Base-by-base conservation (phyloP, 2,329 filamentous ascomycete genomes). In the Epichloe typhina region DNA sequence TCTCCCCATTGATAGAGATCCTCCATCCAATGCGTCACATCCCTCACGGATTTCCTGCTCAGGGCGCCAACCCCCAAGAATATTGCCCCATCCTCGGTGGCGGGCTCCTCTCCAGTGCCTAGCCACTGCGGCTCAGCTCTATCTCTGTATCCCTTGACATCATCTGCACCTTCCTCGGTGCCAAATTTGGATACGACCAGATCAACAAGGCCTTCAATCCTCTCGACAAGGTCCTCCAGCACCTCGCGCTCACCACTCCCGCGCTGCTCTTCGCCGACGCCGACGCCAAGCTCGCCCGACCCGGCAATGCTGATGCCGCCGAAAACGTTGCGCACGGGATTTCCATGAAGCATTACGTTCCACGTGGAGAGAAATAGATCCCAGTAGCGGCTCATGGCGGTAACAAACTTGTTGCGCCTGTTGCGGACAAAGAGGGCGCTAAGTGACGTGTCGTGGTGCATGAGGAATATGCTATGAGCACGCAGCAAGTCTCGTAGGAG, bases 211-310 rank as follows among this genome's bases (percentile, higher is more conserved):
- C 93, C 93, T 48, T 93, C 84, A 23, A 88, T 86, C 50, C 86
- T 76, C 8, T 75, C 76, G 2, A 88, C 81, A 54, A 95, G 80
- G n/a, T 88, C 88, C 65, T 97, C 91, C 1, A 98, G 72, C 0
- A 97, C 91, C 59, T 94, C 91, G 59, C 91, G 77, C 69, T 97
- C 91, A 35, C 89, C 89, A 63, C 91, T 96, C 4, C 91, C 91
- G 64, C 89, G 84, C 50, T 96, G 88, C 69, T 97, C 93, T 64
- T 97, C 93, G 17, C 93, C 93, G 1, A 97, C 93, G 0, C 93
- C 93, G 44, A 96, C 80, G 15, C 93, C 93, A 26, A 97, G 77
- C 68, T 97, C 91, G 17, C 93, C 91, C 36, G 88, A 89, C 6
- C 85, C 87, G 13, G 90, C 88, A 35, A 98, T 74, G 65, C 95